Conservation (phyloP, 441 rosid species). For the Biscutella laevigata region DNA sequence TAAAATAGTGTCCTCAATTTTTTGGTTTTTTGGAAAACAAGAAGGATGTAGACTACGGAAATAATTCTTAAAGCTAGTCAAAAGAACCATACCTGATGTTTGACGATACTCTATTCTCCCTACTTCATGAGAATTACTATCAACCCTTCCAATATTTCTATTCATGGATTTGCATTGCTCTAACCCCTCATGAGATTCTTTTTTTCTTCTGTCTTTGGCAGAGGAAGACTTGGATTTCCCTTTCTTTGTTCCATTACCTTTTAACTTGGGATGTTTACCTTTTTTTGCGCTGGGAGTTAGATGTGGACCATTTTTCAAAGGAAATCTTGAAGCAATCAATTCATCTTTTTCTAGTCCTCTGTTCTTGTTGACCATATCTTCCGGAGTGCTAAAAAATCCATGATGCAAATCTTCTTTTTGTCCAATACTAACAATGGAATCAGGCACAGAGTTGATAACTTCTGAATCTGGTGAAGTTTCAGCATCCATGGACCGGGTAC, state of each 20-base stretch:
- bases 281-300: conserved; percentile 27
- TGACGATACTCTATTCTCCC: conserved; percentile 29
- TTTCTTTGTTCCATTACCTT: conserved; percentile 39
- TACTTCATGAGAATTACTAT: conserved; percentile 25
- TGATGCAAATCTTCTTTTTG: conserved; percentile 34
- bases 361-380: conserved; percentile 25
- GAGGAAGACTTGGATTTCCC: conserved; percentile 41
- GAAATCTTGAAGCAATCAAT: conserved; percentile 22
- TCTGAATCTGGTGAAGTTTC: conserved; percentile 99
- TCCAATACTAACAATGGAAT: conserved; percentile 36
- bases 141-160: conserved; percentile 33
- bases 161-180: conserved; percentile 29
- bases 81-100: conserved; percentile 42
- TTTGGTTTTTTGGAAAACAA: background rate
- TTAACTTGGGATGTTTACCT: conserved; percentile 41
- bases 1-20: background rate
- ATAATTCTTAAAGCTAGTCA: conserved; percentile 9
- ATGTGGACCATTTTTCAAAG: conserved; percentile 28
- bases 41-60: background rate
- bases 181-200: conserved; percentile 28
- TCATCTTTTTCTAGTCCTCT: conserved; percentile 46
- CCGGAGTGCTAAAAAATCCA: conserved; percentile 32
- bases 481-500: conserved; percentile 43
- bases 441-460: conserved; percentile 70
- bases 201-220: conserved; percentile 35